Evolutionary conservation across 305 asterid genomes (phyloP), one percentile per base, ranked within the genome.

Genomic region (Fraxinus sp.): DNA sequence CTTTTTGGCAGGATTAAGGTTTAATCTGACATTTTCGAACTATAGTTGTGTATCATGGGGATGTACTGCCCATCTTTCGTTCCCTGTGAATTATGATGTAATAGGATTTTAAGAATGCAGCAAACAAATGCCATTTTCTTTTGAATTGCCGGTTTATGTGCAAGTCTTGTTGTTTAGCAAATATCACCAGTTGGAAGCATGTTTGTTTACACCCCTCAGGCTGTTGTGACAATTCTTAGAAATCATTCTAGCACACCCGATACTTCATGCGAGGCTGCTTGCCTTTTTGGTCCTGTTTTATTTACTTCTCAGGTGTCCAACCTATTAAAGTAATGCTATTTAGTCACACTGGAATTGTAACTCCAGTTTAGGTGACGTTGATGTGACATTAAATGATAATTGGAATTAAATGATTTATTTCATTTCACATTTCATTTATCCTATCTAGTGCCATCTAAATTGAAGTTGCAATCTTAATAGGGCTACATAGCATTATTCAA

Each of bases 21-120:
- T 64, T 66, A 66, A 35, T 37, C 59, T 5, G 10, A 18, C 28
- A 2, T 49, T 64, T 81, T 68, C 75, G 36, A 78, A 66, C 76
- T 70, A 44, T 26, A 16, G 68, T 71, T 37, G 72, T 62, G 32
- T 46, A 18, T 71, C 18, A 82, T 85, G 78, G 52, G 14, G 49
- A 41, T 78, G 37, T 49, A 37, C 44, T 18, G 71, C 33, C n/a
- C 39, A 79, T 32, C 18, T 78, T 35, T n/a, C 32, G 52, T n/a
- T 22, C 26, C 36, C 37, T 14, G 1, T 64, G 76, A 74, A 18
- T 59, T 77, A 28, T 66, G 5, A 2, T 75, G 66, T 49, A 28
- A 71, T 37, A 14, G 62, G 20, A 70, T 32, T 78, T 78, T 0
- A 62, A 7, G 32, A 3, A 10, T 62, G 44, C 37, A 62, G 81